Evolutionary conservation across 2,329 filamentous ascomycete genomes (phyloP).

Genomic region (Phialocephala sp.): DNA sequence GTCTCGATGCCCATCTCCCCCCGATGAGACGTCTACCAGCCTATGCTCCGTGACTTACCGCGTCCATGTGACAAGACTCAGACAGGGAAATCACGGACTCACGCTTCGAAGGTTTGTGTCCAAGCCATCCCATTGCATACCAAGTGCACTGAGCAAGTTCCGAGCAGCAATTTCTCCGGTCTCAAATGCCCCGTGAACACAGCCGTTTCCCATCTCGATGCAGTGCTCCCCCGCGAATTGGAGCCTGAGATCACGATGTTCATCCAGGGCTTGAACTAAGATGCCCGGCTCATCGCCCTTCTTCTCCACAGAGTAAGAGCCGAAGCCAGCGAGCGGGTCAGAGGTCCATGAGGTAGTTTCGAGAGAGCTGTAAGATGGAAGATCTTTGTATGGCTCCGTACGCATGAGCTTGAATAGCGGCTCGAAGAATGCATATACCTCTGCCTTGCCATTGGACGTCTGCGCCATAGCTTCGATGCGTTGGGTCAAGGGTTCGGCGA

Average conservation of each 20-base stretch:
- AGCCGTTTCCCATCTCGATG: slow-evolving; percentile 49
- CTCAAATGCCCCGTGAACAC: slow-evolving; percentile 52
- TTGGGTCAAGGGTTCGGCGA: slow-evolving; percentile 51
- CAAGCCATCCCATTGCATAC: slow-evolving; percentile 44
- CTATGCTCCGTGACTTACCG: background rate
- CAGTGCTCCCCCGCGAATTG: slow-evolving; percentile 51
- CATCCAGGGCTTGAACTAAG: slow-evolving; percentile 46
- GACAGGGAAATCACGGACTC: background rate
- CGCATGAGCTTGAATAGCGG: slow-evolving; percentile 51
- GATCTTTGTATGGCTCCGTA: slow-evolving; percentile 50
- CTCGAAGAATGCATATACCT: slow-evolving; percentile 50
- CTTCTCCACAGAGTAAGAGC: slow-evolving; percentile 51
- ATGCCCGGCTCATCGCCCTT: slow-evolving; percentile 49
- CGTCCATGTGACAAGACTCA: slow-evolving; percentile 1
- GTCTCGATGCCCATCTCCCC: background rate
- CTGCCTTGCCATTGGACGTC: slow-evolving; percentile 30
- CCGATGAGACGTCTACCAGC: background rate
- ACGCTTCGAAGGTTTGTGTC: background rate
- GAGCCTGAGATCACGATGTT: slow-evolving; percentile 45
- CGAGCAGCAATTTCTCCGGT: slow-evolving; percentile 49
- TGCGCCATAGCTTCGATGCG: slow-evolving; percentile 50
- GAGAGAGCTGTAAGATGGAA: slow-evolving; percentile 47
- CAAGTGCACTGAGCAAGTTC: slow-evolving; percentile 47
- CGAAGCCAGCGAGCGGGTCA: slow-evolving; percentile 50
- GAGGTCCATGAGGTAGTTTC: slow-evolving; percentile 52